Evolutionary conservation across 805 yeast genomes (phyloP).

Genomic region (Candida yuanshanica): DNA sequence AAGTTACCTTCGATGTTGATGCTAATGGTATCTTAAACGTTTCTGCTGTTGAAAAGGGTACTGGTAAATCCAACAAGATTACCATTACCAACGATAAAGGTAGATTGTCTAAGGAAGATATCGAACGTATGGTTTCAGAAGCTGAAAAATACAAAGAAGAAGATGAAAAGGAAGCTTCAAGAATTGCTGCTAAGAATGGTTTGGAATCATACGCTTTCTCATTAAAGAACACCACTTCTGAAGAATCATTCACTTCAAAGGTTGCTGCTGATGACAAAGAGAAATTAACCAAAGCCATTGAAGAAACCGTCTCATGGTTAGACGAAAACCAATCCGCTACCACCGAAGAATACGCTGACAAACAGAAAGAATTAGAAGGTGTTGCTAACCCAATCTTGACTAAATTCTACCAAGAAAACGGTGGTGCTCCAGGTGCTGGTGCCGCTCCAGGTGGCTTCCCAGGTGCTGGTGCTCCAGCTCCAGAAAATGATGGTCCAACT

Average conservation of each 20-base stretch:
- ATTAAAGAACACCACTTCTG: conserved; percentile 75
- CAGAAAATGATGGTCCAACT: conserved; percentile 54
- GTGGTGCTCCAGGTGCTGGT: conserved; percentile 70
- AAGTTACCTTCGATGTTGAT: conserved; percentile 94
- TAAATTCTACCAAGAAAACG: conserved; percentile 94
- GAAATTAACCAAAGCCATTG: conserved; percentile 70
- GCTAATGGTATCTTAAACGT: conserved; percentile 97
- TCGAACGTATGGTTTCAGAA: conserved; percentile 95
- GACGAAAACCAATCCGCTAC: conserved; percentile 91
- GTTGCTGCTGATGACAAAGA: conserved; percentile 64
- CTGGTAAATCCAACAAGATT: conserved; percentile 95
- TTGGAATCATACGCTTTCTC: conserved; percentile 94
- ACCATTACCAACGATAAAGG: conserved; percentile 99
- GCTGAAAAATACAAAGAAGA: conserved; percentile 97
- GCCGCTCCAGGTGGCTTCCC: conserved; percentile 50
- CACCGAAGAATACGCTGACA: conserved; percentile 85
- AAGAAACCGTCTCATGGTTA: conserved; percentile 85
- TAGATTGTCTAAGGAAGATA: conserved; percentile 95
- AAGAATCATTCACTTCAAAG: conserved; percentile 75
- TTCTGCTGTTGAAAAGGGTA: conserved; percentile 95
- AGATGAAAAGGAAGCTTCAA: conserved; percentile 90
- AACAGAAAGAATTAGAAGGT: conserved; percentile 93
- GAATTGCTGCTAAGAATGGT: conserved; percentile 91
- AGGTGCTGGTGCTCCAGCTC: conserved; percentile 48
- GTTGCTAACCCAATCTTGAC: conserved; percentile 95